Evolutionary conservation across 2,329 filamentous ascomycete genomes (phyloP).

Genomic region (Venturiaceae sp.): DNA sequence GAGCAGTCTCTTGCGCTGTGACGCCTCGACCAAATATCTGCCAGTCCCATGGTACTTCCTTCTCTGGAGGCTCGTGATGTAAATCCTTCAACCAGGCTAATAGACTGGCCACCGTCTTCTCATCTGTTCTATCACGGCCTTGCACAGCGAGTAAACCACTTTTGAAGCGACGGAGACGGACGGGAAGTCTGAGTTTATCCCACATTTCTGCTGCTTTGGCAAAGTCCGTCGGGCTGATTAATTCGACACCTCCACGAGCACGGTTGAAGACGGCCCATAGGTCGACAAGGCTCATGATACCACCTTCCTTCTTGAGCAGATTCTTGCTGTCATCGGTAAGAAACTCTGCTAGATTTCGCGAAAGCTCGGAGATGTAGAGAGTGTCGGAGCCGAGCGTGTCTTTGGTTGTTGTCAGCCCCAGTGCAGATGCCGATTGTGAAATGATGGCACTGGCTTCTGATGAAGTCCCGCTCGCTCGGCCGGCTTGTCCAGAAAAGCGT

Average conservation of each 20-base stretch:
- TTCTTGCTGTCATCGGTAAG: slow-evolving; percentile 76
- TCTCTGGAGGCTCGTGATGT: slow-evolving; percentile 54
- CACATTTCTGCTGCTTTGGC: slow-evolving; percentile 81
- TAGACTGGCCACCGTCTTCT: slow-evolving; percentile 72
- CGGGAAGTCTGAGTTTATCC: slow-evolving; percentile 77
- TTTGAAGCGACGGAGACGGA: slow-evolving; percentile 80
- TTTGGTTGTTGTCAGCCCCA: slow-evolving; percentile 88
- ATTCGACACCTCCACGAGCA: slow-evolving; percentile 82
- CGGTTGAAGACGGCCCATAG: slow-evolving; percentile 94
- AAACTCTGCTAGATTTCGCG: slow-evolving; percentile 79
- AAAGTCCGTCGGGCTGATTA: slow-evolving; percentile 86
- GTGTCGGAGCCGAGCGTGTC: slow-evolving; percentile 85
- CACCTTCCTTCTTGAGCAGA: slow-evolving; percentile 68
- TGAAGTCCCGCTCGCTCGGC: slow-evolving; percentile 37
- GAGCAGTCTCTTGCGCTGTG: slow-evolving; percentile 80
- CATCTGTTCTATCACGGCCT: slow-evolving; percentile 76
- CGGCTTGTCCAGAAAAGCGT: slow-evolving; percentile 62
- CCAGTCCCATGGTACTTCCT: slow-evolving; percentile 68
- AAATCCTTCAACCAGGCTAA: slow-evolving; percentile 68
- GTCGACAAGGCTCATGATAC: slow-evolving; percentile 83
- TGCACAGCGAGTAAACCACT: slow-evolving; percentile 94
- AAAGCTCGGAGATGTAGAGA: slow-evolving; percentile 80
- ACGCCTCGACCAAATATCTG: slow-evolving; percentile 70
- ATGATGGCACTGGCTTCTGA: slow-evolving; percentile 66
- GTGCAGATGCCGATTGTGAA: slow-evolving; percentile 70